Evolutionary conservation across 208 protist species (phyloP).

Genomic region (Acanthamoeba sp.): DNA sequence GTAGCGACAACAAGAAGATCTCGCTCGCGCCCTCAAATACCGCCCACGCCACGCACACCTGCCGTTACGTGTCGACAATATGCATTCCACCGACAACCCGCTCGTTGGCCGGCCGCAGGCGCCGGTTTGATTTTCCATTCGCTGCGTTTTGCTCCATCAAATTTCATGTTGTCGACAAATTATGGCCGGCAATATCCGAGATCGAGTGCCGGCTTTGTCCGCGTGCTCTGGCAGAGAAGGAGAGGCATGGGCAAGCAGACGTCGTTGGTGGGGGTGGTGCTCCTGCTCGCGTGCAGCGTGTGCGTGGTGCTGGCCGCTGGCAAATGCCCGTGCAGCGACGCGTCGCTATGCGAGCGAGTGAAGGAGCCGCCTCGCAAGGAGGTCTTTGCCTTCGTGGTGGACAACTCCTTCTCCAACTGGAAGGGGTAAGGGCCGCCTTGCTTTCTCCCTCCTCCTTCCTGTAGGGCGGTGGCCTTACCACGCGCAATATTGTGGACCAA

Average conservation of each 20-base stretch:
- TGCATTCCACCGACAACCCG: no score
- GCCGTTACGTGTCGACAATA: not conserved
- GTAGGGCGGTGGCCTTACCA: no score
- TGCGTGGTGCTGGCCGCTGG: not conserved
- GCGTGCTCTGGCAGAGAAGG: no score
- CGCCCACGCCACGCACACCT: not conserved
- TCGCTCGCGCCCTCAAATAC: not conserved
- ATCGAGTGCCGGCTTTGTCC: no score
- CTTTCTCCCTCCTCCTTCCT: not conserved
- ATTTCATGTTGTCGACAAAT: no score
- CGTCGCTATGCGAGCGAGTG: conserved; percentile 42
- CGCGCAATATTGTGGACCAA: not conserved
- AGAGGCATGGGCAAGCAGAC: not conserved
- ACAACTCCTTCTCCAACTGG: conserved; percentile 1
- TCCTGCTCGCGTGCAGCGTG: not conserved
- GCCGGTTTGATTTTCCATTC: no score
- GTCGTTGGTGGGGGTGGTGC: not conserved
- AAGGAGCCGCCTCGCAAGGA: conserved; percentile 51
- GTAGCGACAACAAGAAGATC: conserved; percentile 26
- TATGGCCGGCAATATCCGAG: no score
- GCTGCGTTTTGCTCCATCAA: no score
- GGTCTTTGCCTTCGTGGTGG: conserved; percentile 45
- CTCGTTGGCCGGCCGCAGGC: no score
- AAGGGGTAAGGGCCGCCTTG: not conserved
- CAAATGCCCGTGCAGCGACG: conserved; percentile 53